A percentile compares a stretch with the other conserved stretches of the same genome.
Evolutionary conservation across 2,329 filamentous ascomycete species (phyloP).

Genomic region (Boeremia exigua): DNA sequence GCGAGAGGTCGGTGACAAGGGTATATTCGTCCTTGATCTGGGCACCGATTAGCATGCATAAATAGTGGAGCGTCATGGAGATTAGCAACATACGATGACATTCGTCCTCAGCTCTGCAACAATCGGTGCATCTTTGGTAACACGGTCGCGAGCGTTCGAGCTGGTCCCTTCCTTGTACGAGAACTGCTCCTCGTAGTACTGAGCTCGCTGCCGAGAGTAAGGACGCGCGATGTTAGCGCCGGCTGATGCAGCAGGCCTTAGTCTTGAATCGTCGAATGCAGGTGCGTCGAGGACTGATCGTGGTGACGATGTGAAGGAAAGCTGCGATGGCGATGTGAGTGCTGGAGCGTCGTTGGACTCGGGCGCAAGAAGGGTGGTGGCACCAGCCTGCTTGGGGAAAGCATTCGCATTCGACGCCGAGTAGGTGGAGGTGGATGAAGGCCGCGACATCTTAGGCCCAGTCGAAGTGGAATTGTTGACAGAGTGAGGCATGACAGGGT

Average conservation of each 20-base stretch:
- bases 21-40: slow-evolving; percentile 78
- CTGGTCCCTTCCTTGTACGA: slow-evolving; percentile 44
- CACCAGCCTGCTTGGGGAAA: slow-evolving; percentile 45
- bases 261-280: slow-evolving; percentile 20
- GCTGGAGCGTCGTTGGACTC: slow-evolving; percentile 36
- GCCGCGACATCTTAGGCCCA: slow-evolving; percentile 44
- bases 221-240: slow-evolving; percentile 13
- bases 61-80: slow-evolving; percentile 16
- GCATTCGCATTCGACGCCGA: slow-evolving; percentile 33
- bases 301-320: slow-evolving; percentile 46
- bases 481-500: slow-evolving; percentile 45
- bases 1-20: slow-evolving; percentile 75
- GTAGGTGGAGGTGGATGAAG: slow-evolving; percentile 44
- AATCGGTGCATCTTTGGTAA: slow-evolving; percentile 55
- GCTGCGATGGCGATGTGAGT: slow-evolving; percentile 46
- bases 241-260: slow-evolving; percentile 19
- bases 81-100: slow-evolving; percentile 54
- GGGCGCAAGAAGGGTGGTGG: slow-evolving; percentile 34
- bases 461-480: slow-evolving; percentile 41
- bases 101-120: slow-evolving; percentile 58
- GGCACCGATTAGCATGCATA: slow-evolving; percentile 28
- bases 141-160: slow-evolving; percentile 49
- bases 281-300: slow-evolving; percentile 34
- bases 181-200: slow-evolving; percentile 49
- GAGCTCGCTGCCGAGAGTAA: slow-evolving; percentile 41